These are phyloP conservation scores for Leccinum rimulosum DNA, from an alignment of 768 basidiomycete genomes.

Conservation along the genomic window DNA sequence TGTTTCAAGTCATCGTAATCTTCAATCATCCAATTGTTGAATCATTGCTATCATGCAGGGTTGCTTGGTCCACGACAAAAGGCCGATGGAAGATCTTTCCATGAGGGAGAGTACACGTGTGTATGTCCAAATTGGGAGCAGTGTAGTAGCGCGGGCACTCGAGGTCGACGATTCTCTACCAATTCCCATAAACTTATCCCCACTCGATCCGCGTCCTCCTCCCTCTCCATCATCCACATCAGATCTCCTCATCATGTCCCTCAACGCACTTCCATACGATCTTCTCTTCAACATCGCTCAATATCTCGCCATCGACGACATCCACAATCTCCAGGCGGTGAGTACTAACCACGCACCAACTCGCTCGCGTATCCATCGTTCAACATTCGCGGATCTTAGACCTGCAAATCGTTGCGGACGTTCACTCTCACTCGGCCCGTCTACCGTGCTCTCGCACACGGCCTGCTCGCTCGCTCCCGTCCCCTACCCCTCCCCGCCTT, in stretches of 20 bases:
- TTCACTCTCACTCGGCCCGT: constrained; percentile 67
- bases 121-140: background rate
- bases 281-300: constrained; percentile 65
- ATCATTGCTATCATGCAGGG: no score
- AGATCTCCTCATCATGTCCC: constrained; percentile 22
- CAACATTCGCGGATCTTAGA: constrained; percentile 35
- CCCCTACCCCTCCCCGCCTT: constrained; percentile 70
- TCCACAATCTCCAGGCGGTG: constrained; percentile 61
- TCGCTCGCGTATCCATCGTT: background rate
- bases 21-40: no score
- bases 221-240: background rate
- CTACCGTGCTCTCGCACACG: constrained; percentile 61
- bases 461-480: constrained; percentile 62
- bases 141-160: background rate
- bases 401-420: constrained; percentile 57
- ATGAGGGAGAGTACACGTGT: background rate
- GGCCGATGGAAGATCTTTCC: no score
- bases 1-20: no score
- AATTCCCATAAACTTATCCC: constrained; percentile 11
- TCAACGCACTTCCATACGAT: constrained; percentile 62
- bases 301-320: constrained; percentile 58
- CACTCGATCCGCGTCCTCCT: constrained; percentile 13
- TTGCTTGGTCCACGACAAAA: no score
- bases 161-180: background rate
- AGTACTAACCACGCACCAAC: constrained; percentile 26